Percentiles rank a stretch among this genome's conserved stretches.
Conservation (phyloP, 1,284 basidiomycete species). For the Stereum hirsutum region DNA sequence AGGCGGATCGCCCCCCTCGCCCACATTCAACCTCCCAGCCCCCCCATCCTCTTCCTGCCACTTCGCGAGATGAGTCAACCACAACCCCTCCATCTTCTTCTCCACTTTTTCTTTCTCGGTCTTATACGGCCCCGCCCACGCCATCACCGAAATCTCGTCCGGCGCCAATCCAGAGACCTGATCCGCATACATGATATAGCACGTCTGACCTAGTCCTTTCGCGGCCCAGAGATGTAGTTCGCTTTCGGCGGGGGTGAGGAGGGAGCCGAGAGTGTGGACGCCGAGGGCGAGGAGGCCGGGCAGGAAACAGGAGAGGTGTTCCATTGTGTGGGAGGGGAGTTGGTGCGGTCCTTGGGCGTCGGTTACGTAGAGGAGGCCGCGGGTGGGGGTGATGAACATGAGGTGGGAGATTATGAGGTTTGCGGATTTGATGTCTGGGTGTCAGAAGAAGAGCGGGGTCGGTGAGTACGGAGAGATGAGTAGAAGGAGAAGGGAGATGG, state of each 20-base stretch:
- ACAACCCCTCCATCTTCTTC: constrained; percentile 23
- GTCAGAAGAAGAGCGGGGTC: background rate
- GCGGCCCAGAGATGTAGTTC: constrained; percentile 59
- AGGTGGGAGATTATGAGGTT: constrained; percentile 55
- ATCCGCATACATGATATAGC: constrained; percentile 59
- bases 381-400: constrained; percentile 55
- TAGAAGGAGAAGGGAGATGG: background rate
- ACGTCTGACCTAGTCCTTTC: constrained; percentile 58
- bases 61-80: constrained; percentile 42
- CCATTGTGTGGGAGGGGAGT: constrained; percentile 45
- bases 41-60: constrained; percentile 34
- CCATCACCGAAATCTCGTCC: constrained; percentile 30
- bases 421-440: constrained; percentile 50
- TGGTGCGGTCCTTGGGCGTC: constrained; percentile 28
- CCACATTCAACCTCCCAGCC: constrained; percentile 13
- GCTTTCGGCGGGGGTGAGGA: constrained; percentile 24
- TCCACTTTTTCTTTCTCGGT: constrained; percentile 24
- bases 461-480: background rate
- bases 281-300: constrained; percentile 72
- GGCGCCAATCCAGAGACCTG: constrained; percentile 52
- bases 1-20: constrained; percentile 37
- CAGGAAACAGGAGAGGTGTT: constrained; percentile 74
- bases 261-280: constrained; percentile 46
- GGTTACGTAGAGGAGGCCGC: constrained; percentile 64
- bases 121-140: background rate